Evolutionary conservation across 176 grass and related monocot species (phyloP).

Genomic region (Cenchrus americanus): DNA sequence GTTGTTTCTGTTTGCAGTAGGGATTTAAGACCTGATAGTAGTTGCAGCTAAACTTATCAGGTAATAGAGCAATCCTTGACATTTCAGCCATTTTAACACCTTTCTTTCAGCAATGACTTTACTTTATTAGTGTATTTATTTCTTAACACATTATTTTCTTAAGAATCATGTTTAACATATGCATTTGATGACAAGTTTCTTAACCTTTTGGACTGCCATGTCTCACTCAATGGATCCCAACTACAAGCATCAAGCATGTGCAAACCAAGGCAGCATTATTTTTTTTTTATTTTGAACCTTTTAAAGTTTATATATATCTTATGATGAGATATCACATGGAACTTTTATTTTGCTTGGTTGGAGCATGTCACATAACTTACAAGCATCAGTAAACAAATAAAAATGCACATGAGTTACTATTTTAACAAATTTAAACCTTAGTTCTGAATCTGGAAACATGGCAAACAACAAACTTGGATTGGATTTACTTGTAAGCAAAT

Average conservation of each 20-base stretch:
- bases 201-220: neutral
- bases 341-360: neutral
- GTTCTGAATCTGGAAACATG: neutral
- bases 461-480: neutral
- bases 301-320: neutral
- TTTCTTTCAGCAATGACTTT: neutral
- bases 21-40: neutral
- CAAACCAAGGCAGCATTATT: too few species aligned
- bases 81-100: neutral
- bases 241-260: neutral
- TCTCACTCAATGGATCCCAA: neutral
- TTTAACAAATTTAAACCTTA: neutral
- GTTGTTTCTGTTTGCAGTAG: conserved; percentile 16
- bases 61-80: neutral
- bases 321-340: neutral
- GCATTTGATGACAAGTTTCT: neutral
- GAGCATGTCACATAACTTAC: neutral
- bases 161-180: neutral
- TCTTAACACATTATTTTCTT: neutral
- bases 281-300: neutral
- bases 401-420: neutral
- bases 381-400: neutral
- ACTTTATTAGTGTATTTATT: neutral
- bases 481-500: neutral
- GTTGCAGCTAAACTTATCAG: neutral